Conservation (phyloP, 225 moss, liverwort and hornwort genomes). For the Pleurozium schreberi region DNA sequence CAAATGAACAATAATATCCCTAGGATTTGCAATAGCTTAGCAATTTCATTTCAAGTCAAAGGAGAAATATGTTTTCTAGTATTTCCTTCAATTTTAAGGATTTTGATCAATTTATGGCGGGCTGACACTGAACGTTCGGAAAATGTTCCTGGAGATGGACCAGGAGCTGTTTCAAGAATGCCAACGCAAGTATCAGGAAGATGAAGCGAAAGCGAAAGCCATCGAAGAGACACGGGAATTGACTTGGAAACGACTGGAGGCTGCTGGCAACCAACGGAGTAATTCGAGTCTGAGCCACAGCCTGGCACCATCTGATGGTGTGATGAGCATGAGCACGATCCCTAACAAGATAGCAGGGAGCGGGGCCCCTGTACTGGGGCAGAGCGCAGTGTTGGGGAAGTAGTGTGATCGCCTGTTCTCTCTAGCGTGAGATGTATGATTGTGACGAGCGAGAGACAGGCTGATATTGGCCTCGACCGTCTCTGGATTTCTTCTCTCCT, state of each 20-base stretch:
- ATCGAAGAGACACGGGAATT: slow-evolving; percentile 71
- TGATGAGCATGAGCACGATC: slow-evolving; percentile 19
- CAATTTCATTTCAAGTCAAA: too few relatives aligned
- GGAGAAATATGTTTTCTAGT: accelerated
- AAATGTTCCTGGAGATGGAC: slow-evolving; percentile 99
- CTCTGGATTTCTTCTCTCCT: slow-evolving; percentile 35
- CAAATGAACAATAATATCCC: accelerated
- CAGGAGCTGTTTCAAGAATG: slow-evolving; percentile 93
- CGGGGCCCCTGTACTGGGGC: slow-evolving; percentile 38
- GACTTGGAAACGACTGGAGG: slow-evolving; percentile 94
- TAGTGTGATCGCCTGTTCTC: slow-evolving; percentile 34
- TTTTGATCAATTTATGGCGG: not conserved
- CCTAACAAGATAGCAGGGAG: slow-evolving; percentile 16
- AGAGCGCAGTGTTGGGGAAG: slow-evolving; percentile 45
- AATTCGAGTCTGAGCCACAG: slow-evolving; percentile 8
- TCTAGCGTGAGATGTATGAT: slow-evolving; percentile 42
- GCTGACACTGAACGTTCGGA: slow-evolving; percentile 80
- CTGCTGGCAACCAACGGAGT: slow-evolving; percentile 51
- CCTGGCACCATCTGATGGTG: slow-evolving; percentile 31
- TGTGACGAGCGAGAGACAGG: slow-evolving; percentile 25
- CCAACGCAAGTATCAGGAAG: slow-evolving; percentile 83
- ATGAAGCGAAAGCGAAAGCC: slow-evolving; percentile 67
- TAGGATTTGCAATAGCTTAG: accelerated
- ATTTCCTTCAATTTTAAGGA: not conserved
- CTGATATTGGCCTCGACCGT: slow-evolving; percentile 33